Base-by-base conservation (phyloP, 805 yeast species). In the Zygotorulaspora danielsina region DNA sequence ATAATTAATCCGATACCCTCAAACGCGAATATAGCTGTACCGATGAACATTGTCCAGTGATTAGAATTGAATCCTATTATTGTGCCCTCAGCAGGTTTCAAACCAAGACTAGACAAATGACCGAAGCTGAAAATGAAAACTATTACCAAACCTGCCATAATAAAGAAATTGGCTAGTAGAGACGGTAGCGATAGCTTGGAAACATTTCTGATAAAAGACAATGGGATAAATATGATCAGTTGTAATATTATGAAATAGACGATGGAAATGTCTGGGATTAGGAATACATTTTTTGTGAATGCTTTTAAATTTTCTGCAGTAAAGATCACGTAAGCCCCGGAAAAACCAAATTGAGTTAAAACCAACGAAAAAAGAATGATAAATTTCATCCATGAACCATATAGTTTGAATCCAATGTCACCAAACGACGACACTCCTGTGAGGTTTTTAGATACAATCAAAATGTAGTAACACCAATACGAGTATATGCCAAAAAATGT, bases 11-110 rank as follows among this genome's bases (percentile, higher is more conserved):
- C 93, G 41, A 84, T 83, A 1, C 94, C 94, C 64, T 84, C 94
- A 55, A 83, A 84, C n/a, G 93, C 87, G 66, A 84, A 84, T 20
- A 84, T 84, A 2, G 90, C 89, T 5, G 84, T 85, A 6, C 94
- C 94, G 36, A 84, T 78, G 54, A 84, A 84, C 34, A 84, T 62
- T 0, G 90, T 76, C 71, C 85, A 84, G 36, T 71, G 71, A 4
- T 71, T 66, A 20, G 65, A 45, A 57, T 83, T 83, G 63, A 83
- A 73, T 22, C 63, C 57, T 35, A 62, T 59, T 16, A 68, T 66
- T 21, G 83, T 68, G 2, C 75, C 78, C 6, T 66, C 67, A 1
- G 79, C 79, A 0, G 55, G 80, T 59, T 48, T 79, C 78, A 41
- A 54, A 37, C 9, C 37, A 26, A 55, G 40, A 32, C 56, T 60